phyloP scores from a whole-genome alignment of 2,329 filamentous ascomycete species.

The Chalara sp. region DNA sequence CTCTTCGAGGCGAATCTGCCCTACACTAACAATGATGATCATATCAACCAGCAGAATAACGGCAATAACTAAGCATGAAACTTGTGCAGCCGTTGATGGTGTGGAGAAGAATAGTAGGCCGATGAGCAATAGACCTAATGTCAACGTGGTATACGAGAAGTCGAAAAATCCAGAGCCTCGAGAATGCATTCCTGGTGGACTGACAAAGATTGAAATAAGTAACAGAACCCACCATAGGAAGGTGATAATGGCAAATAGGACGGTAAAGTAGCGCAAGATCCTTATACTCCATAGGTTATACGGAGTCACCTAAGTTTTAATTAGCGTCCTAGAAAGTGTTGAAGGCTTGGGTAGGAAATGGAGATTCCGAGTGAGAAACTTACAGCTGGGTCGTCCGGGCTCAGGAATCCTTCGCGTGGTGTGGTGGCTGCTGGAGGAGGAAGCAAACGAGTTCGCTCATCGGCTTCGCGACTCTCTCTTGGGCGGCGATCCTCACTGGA shows the following conservation, averaged over 20 bases:
- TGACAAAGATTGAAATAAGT: constrained; percentile 85
- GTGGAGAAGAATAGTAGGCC: constrained; percentile 81
- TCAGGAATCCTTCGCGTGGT: constrained; percentile 48
- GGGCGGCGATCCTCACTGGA: constrained; percentile 16
- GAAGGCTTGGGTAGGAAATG: background rate
- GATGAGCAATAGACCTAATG: constrained; percentile 68
- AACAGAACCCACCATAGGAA: constrained; percentile 92
- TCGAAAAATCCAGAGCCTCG: constrained; percentile 90
- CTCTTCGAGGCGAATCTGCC: constrained; percentile 72
- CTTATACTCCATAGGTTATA: constrained; percentile 94
- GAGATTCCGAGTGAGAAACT: constrained; percentile 20
- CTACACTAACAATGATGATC: constrained; percentile 72
- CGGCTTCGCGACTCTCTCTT: constrained; percentile 35
- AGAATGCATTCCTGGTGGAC: constrained; percentile 76
- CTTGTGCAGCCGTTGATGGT: constrained; percentile 71
- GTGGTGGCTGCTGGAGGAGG: constrained; percentile 14
- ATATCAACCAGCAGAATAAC: constrained; percentile 65
- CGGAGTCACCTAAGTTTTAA: constrained; percentile 54
- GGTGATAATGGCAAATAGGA: constrained; percentile 66
- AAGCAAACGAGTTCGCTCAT: constrained; percentile 45
- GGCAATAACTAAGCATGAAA: constrained; percentile 63
- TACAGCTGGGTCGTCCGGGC: constrained; percentile 76
- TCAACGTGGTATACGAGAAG: constrained; percentile 75
- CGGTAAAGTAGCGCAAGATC: constrained; percentile 68
- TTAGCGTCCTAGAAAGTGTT: constrained; percentile 10